Evolutionary conservation across 495 filamentous ascomycete species (phyloP), one percentile per base, ranked within the genome.

Genomic region (Entonaema liquescens): DNA sequence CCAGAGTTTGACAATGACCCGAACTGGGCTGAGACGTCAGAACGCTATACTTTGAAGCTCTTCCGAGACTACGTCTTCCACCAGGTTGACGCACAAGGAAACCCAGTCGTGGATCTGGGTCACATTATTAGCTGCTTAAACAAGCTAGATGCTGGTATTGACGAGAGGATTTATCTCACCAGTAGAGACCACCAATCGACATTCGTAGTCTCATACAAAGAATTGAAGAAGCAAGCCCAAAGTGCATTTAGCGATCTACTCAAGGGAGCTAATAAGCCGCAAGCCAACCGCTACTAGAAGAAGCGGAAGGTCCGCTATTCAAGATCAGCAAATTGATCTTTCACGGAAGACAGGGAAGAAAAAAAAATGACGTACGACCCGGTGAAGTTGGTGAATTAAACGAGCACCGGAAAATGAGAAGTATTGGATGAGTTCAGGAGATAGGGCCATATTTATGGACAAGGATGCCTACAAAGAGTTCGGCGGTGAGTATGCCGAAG

Each of bases 51-150:
- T 71, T 80, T 98, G 59, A 96, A 96, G 79, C 84, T 99, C 33
- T 98, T 98, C 84, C 89, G 95, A 47, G 96, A 99, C 79, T 98
- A 96, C 66, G 91, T 98, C 57, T 99, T 98, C 79, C 95, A 99
- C 78, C 93, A 95, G 62, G 93, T 97, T 25, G 93, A 98, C 72
- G 85, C 88, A 26, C 85, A 92, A 65, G 93, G 92, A 12, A 89
- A 91, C 21, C 90, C 95, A 0, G 89, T 92, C 6, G 80, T 95
- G 3, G 90, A 96, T 74, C 83, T 98, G 28, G 94, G 89, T 0
- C 94, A 98, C 80, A 89, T 98, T 44, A 72, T 98, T 19, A 83
- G 82, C 29, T 93, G 90, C 75, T 73, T 99, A 71, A 97, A 94
- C 79, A 97, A 97, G 78, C 82, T 99, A 53, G 95, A 99, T 79